Conservation (phyloP, 257 asterid genomes). For the Jacaranda mimosifolia region DNA sequence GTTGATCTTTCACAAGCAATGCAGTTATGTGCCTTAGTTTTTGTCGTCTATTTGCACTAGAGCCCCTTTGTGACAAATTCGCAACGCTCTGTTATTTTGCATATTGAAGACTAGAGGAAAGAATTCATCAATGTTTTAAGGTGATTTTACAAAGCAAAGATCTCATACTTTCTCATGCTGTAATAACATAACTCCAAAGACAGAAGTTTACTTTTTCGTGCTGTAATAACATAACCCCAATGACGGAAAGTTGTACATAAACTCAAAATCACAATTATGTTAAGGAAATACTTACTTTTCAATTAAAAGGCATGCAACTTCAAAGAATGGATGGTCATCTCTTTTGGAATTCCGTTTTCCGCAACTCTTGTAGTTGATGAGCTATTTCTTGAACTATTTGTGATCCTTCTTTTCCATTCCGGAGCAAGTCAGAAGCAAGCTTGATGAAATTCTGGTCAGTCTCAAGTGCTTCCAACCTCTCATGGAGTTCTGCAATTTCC, state of each 20-base stretch:
- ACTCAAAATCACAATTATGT: neutral
- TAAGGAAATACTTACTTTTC: constrained; percentile 28
- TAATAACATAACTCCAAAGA: neutral
- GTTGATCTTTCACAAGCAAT: too few relatives aligned
- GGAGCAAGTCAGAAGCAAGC: constrained; percentile 52
- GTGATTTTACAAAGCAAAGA: neutral
- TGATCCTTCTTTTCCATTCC: constrained; percentile 57
- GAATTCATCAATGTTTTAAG: neutral
- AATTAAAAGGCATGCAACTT: constrained; percentile 4
- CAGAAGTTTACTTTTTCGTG: neutral
- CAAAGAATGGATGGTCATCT: constrained; percentile 28
- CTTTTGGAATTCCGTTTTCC: constrained; percentile 25
- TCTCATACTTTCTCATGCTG: neutral
- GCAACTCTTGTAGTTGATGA: constrained; percentile 54
- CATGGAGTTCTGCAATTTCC: constrained; percentile 51
- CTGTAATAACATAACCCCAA: neutral
- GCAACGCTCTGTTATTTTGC: too few relatives aligned
- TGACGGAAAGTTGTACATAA: neutral
- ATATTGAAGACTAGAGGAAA: too few relatives aligned
- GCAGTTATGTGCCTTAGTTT: too few relatives aligned
- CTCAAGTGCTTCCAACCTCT: constrained; percentile 63
- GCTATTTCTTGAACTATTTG: constrained; percentile 60
- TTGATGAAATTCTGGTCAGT: constrained; percentile 50
- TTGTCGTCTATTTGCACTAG: too few relatives aligned
- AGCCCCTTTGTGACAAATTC: neutral